phyloP scores from a whole-genome alignment of 257 asterid genomes.

The Nicotiana undulata region DNA sequence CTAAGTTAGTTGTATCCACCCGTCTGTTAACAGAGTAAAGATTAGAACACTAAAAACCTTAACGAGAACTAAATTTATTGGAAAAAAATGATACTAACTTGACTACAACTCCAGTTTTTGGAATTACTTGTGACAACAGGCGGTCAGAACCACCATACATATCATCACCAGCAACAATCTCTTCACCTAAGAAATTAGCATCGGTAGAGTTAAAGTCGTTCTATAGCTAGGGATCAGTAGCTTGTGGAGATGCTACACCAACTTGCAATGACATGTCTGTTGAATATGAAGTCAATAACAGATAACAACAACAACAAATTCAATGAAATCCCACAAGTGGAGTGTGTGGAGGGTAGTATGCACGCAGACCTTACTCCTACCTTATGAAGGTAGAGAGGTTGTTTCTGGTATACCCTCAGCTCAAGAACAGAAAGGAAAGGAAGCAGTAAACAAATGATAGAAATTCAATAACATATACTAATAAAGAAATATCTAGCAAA shows the following conservation, averaged over 20 bases:
- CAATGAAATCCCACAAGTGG: too few relatives aligned
- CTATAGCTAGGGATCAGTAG: not conserved
- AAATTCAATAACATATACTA: not conserved
- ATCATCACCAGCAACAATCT: constrained; percentile 87
- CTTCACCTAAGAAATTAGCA: constrained; percentile 42
- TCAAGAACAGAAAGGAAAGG: too few relatives aligned
- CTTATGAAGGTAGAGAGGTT: too few relatives aligned
- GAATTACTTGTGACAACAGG: constrained; percentile 61
- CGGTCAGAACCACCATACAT: constrained; percentile 96
- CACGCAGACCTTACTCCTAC: too few relatives aligned
- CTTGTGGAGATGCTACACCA: not conserved
- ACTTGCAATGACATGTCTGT: not conserved
- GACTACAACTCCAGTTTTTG: constrained; percentile 66
- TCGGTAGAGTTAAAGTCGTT: not conserved
- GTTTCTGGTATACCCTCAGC: too few relatives aligned
- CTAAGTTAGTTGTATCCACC: constrained; percentile 69
- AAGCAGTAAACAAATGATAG: too few relatives aligned
- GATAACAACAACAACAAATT: too few relatives aligned
- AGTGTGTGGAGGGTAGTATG: too few relatives aligned
- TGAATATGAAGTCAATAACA: not conserved
- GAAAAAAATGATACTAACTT: constrained; percentile 38
- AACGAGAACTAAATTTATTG: not conserved
- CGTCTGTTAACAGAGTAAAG: constrained; percentile 41
- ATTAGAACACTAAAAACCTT: constrained; percentile 1
- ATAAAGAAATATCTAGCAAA: too few relatives aligned